Percentiles rank a stretch among this genome's conserved stretches.
Conservation (phyloP, 2,329 filamentous ascomycete genomes). For the Penicillium oxalicum region DNA sequence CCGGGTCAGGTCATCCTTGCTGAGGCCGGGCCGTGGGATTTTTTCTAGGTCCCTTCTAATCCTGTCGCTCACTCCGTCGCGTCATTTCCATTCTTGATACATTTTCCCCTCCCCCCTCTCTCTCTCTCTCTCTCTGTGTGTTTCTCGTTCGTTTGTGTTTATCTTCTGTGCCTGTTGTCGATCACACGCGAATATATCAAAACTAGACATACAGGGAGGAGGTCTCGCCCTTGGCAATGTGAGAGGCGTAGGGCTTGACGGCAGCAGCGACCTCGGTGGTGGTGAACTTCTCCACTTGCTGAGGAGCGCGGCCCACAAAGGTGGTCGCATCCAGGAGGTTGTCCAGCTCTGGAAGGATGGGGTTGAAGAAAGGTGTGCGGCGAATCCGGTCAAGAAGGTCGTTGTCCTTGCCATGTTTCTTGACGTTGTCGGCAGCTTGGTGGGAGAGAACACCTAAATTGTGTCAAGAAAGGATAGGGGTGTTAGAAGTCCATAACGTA, state of each 20-base stretch:
- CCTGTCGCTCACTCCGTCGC: no score
- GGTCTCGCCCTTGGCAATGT: constrained; percentile 32
- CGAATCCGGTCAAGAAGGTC: constrained; percentile 76
- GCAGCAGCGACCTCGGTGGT: constrained; percentile 45
- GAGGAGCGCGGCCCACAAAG: constrained; percentile 51
- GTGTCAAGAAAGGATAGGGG: constrained; percentile 11
- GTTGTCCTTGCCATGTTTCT: constrained; percentile 67
- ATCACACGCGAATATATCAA: no score
- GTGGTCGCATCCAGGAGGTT: constrained; percentile 58
- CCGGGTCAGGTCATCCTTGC: no score
- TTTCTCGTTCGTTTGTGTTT: no score
- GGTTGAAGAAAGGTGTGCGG: constrained; percentile 64
- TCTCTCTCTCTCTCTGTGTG: no score
- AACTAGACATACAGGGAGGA: constrained; percentile 37
- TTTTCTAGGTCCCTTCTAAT: no score
- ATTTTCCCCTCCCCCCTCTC: no score
- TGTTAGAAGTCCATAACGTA: constrained; percentile 3
- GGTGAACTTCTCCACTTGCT: constrained; percentile 51
- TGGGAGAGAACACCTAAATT: constrained; percentile 60
- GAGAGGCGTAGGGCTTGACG: constrained; percentile 42
- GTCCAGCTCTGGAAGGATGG: constrained; percentile 65
- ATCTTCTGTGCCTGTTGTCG: no score
- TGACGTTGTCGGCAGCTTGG: constrained; percentile 65
- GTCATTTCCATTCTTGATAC: no score
- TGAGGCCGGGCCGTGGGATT: no score